phyloP scores from a whole-genome alignment of 1,284 basidiomycete genomes.

The Flammula alnicola region DNA sequence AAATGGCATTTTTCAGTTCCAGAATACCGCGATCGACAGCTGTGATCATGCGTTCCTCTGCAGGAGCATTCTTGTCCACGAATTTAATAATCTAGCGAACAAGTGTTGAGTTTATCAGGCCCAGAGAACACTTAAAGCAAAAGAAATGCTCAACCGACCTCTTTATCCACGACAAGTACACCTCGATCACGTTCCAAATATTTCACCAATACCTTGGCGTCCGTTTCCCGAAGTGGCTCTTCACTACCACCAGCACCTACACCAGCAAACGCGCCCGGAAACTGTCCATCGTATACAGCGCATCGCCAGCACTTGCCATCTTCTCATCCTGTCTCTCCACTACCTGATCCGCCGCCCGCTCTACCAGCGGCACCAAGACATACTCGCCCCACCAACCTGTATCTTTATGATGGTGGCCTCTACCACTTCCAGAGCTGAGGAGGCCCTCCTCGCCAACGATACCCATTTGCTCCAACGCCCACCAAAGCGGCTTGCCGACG shows the following conservation, averaged over 20 bases:
- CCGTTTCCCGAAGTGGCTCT: constrained; percentile 54
- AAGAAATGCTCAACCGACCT: constrained; percentile 48
- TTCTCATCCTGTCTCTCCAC: constrained; percentile 53
- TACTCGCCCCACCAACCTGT: constrained; percentile 80
- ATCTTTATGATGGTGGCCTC: constrained; percentile 49
- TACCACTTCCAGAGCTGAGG: constrained; percentile 26
- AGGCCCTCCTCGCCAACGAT: constrained; percentile 66
- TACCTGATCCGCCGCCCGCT: constrained; percentile 68
- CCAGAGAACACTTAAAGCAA: not conserved
- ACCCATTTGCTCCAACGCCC: constrained; percentile 81
- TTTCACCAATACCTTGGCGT: constrained; percentile 74
- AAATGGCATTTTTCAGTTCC: constrained; percentile 71
- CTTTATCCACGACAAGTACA: constrained; percentile 64
- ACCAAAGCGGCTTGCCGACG: constrained; percentile 83
- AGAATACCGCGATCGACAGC: constrained; percentile 77
- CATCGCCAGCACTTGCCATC: constrained; percentile 57
- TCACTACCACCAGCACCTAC: constrained; percentile 48
- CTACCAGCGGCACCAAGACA: constrained; percentile 69
- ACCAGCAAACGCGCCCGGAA: constrained; percentile 66
- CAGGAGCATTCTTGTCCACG: constrained; percentile 41
- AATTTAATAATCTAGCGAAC: constrained; percentile 76
- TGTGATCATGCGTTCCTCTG: constrained; percentile 55
- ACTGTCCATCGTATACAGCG: constrained; percentile 63
- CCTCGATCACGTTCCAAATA: constrained; percentile 80
- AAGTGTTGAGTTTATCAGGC: not conserved